Evolutionary conservation across 2,329 filamentous ascomycete genomes (phyloP), one percentile per base, ranked within the genome.

Genomic region (Shiraia sp.): DNA sequence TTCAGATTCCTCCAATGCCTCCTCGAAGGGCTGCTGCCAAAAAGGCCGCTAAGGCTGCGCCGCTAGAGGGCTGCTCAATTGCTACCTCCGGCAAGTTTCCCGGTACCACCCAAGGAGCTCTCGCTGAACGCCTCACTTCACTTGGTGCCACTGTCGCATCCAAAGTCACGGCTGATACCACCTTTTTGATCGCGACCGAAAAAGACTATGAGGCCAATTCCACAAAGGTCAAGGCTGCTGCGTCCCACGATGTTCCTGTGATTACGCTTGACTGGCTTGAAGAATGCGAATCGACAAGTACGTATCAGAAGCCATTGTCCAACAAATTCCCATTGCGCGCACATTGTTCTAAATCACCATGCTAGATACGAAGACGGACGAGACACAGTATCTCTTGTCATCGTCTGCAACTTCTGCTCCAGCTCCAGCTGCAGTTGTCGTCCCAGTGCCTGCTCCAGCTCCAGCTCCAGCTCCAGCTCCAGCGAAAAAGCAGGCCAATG

Each of bases 191-290:
- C 34, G 76, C 77, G n/a, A 79, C 75, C 0, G 68, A 77, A 6
- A 67, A 72, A 7, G 81, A 84, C 46, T 78, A 73, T 49, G 66
- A 75, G 6, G 77, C 74, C 31, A 65, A 66, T 1, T 75, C 76
- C 0, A 60, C 69, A 30, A 85, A 85, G 57, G 76, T 80, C 50
- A 71, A 70, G 53, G 65, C 77, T 12, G 79, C 75, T 4, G 62
- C 71, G 8, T 53, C 71, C 10, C 71, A 75, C 24, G 71, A 63
- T 14, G 67, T 86, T 10, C 74, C 75, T 2, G 74, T 88, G 32
- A 76, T 89, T 17, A 73, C 68, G 8, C 63, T 84, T 0, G 68
- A 79, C 10, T 90, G 86, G 86, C 68, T 84, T n/a, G 49, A 79
- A 2, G 76, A 83, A n/a, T 82, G 76, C 15, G 68, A 78, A 26